These are phyloP conservation scores for Quercus robur DNA, from an alignment of 306 rosid species.

Conservation along the genomic window DNA sequence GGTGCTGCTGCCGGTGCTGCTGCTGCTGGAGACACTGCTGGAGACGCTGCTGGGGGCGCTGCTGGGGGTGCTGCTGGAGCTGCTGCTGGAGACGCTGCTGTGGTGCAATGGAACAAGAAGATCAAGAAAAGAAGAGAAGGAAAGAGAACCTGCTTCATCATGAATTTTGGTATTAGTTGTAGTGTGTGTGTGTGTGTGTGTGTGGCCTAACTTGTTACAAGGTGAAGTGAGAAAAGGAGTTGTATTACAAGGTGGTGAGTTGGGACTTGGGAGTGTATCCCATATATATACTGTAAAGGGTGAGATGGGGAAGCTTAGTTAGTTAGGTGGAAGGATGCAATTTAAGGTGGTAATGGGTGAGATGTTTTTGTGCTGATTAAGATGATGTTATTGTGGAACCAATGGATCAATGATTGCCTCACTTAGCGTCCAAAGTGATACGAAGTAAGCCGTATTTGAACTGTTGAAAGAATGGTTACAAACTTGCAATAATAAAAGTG, in stretches of 20 bases:
- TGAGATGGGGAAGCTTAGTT: constrained; percentile 18
- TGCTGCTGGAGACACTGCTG: background rate
- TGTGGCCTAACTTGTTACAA: background rate
- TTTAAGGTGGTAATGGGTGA: constrained; percentile 2
- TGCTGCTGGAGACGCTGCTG: constrained; percentile 31
- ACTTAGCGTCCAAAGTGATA: too few relatives aligned
- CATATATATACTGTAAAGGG: constrained; percentile 13
- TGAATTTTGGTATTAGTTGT: background rate
- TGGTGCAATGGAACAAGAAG: constrained; percentile 7
- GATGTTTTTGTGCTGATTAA: background rate
- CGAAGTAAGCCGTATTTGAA: too few relatives aligned
- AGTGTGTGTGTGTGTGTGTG: background rate
- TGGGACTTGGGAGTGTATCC: background rate
- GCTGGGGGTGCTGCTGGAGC: constrained; percentile 20
- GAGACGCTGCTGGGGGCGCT: constrained; percentile 30
- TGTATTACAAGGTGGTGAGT: background rate
- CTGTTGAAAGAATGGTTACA: too few relatives aligned
- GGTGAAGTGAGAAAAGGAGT: background rate
- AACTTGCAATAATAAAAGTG: too few relatives aligned
- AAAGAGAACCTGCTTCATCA: constrained; percentile 26
- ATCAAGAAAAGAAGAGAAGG: background rate
- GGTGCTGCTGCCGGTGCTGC: background rate
- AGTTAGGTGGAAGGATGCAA: constrained; percentile 55
- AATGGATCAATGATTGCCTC: background rate
- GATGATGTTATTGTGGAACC: background rate